Percentiles rank a stretch among this genome's conserved stretches.
phyloP scores from a whole-genome alignment of 805 yeast genomes.

The Saturnispora sanitii region DNA sequence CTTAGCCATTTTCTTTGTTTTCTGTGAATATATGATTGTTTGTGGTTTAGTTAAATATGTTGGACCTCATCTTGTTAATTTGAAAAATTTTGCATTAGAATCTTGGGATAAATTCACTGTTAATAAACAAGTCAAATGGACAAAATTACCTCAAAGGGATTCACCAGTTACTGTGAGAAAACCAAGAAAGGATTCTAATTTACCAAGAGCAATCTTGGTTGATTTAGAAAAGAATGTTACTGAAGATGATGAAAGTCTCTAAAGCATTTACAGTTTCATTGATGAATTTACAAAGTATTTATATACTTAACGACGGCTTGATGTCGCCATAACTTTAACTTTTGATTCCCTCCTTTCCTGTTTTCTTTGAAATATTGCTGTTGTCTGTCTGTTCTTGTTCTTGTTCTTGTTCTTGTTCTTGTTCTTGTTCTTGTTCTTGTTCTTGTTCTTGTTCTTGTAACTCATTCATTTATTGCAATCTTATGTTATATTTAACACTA shows the following conservation, averaged over 20 bases:
- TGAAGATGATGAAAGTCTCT: slow-evolving; percentile 7
- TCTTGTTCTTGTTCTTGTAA: too few species aligned
- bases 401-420: too few species aligned
- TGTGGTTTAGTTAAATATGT: slow-evolving; percentile 7
- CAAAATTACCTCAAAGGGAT: slow-evolving; percentile 2
- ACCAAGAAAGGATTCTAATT: slow-evolving; percentile 46
- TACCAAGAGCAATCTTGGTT: slow-evolving; percentile 33
- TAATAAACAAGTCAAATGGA: slow-evolving; percentile 4
- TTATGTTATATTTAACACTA: too few species aligned
- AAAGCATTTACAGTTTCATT: slow-evolving; percentile 4
- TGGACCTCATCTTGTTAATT: slow-evolving; percentile 7
- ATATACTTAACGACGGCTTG: too few species aligned
- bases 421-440: too few species aligned
- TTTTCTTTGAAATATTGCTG: too few species aligned
- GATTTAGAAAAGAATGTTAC: slow-evolving; percentile 27
- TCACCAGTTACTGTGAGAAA: slow-evolving; percentile 10
- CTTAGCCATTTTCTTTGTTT: slow-evolving; percentile 40
- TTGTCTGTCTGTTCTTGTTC: too few species aligned
- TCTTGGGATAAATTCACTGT: background rate
- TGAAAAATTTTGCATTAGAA: slow-evolving; percentile 3
- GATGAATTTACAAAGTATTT: too few species aligned
- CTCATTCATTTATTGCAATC: too few species aligned
- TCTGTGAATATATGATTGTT: slow-evolving; percentile 38
- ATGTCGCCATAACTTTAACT: too few species aligned
- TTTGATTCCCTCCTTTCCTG: too few species aligned